These are phyloP conservation scores for Russula olivacea DNA, from an alignment of 768 basidiomycete genomes.

Conservation along the genomic window DNA sequence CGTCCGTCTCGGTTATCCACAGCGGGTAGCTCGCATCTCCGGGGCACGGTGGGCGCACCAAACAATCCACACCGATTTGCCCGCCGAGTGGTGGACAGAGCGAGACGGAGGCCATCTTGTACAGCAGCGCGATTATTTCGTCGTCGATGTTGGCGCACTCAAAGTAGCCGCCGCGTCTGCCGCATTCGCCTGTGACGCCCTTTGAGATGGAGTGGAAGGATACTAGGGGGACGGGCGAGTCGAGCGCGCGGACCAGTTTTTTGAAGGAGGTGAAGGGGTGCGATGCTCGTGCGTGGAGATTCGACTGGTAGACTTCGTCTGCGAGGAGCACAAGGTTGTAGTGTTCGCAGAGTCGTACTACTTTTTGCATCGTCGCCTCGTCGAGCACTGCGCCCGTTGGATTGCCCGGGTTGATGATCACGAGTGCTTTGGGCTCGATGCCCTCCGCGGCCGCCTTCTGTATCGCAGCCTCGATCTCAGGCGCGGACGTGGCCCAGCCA, in stretches of 20 bases:
- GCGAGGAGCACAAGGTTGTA: conserved; percentile 85
- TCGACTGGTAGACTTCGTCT: conserved; percentile 97
- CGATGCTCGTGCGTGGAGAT: conserved; percentile 63
- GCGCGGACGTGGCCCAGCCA: conserved; percentile 76
- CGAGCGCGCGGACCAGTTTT: conserved; percentile 62
- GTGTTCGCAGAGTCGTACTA: conserved; percentile 82
- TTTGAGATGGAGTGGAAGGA: conserved; percentile 99
- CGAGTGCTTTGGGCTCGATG: conserved; percentile 70
- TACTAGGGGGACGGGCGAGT: conserved; percentile 75
- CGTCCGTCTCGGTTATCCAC: conserved; percentile 79
- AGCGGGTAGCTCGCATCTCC: conserved; percentile 70
- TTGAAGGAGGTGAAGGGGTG: conserved; percentile 93
- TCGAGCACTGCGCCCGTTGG: conserved; percentile 88
- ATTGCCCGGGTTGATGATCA: conserved; percentile 98
- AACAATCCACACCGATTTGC: conserved; percentile 89
- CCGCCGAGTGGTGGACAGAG: conserved; percentile 89
- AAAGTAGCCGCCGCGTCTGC: conserved; percentile 95
- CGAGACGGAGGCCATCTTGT: conserved; percentile 92
- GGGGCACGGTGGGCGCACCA: conserved; percentile 82
- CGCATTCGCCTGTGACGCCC: conserved; percentile 94
- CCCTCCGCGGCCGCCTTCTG: conserved; percentile 57
- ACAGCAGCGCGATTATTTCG: conserved; percentile 78
- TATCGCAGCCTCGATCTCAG: conserved; percentile 61
- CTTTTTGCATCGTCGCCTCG: conserved; percentile 57
- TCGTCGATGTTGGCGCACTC: conserved; percentile 79